These are phyloP conservation scores for Puccinia triticina DNA, from an alignment of 1,284 basidiomycete genomes.

Conservation along the genomic window DNA sequence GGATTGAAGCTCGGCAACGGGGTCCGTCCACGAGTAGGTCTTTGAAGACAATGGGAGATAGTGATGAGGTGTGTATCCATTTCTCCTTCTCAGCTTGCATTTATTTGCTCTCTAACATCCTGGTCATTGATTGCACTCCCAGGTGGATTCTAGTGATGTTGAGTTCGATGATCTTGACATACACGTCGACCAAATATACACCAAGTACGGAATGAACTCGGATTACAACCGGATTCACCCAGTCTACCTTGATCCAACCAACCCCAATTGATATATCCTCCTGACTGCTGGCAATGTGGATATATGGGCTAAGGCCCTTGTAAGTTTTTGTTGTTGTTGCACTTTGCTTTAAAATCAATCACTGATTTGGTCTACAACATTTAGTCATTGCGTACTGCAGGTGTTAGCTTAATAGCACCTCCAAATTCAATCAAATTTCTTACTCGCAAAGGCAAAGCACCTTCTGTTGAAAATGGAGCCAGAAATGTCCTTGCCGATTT, in stretches of 20 bases:
- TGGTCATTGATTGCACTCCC: background rate
- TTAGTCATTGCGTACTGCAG: background rate
- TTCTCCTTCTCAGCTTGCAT: too few species aligned
- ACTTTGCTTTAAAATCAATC: background rate
- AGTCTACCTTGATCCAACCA: background rate
- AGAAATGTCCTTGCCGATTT: background rate
- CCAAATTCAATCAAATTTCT: background rate
- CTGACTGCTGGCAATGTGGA: background rate
- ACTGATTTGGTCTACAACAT: background rate
- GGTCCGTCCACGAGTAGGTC: background rate
- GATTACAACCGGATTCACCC: slow-evolving; percentile 2
- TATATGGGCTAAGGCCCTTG: background rate
- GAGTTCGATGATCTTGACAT: background rate
- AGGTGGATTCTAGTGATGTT: background rate
- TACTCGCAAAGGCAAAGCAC: background rate
- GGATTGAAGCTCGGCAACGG: background rate
- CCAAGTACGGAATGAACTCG: background rate
- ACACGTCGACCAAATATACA: background rate
- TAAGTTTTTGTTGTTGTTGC: background rate
- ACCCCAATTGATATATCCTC: background rate
- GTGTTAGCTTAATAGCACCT: background rate
- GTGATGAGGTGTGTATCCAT: background rate
- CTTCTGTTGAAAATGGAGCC: background rate
- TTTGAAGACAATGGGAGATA: background rate
- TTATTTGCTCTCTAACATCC: too few species aligned